Evolutionary conservation across 1,284 basidiomycete genomes (phyloP), one percentile per base, ranked within the genome.

Genomic region (Sanghuangporus sanghuang): DNA sequence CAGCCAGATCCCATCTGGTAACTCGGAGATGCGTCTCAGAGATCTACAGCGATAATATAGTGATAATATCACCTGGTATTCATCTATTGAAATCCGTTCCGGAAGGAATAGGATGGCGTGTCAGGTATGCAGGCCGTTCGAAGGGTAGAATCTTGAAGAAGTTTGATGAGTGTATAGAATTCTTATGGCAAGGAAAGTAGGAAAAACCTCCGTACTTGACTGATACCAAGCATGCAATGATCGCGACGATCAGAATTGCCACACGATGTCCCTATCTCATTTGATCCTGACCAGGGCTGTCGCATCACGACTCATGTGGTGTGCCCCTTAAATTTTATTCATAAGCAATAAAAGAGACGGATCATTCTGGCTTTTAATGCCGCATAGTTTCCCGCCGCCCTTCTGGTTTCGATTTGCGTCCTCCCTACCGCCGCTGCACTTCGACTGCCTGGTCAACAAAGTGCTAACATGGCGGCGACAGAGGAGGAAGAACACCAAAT

Each of bases 401-500:
- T 11, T 32, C 21, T 32, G 27, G n/a, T 23, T 12, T 7, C 21
- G n/a, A 52, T 9, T 9, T 9, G 49, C 14, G 27, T 14, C 4
- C 21, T 16, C n/a, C 9, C 48, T 16, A 49, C 21, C 23, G 49
- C 18, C 9, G 27, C 1, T 8, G 21, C 21, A 23, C 7, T 23
- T 52, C 27, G 49, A 6, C 49, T 27, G 49, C 6, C 49, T 52
- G 27, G 49, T 52, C 49, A 32, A 52, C 49, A 7, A 23, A 11
- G 21, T 12, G 27, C 9, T n/a, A 9, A 23, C 12, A 32, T 23
- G 52, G 53, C 39, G 39, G 35, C 42, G 55, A 62, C 55, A n/a
- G 46, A 57, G 32, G 67, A 69, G 48, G 71, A 73, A 57, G 59
- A 66, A 23, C 62, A 68, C 42, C 62, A 63, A 44, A 69, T 69